phyloP scores from a whole-genome alignment of 768 basidiomycete genomes.

The Hygrophoropsis aurantiaca region DNA sequence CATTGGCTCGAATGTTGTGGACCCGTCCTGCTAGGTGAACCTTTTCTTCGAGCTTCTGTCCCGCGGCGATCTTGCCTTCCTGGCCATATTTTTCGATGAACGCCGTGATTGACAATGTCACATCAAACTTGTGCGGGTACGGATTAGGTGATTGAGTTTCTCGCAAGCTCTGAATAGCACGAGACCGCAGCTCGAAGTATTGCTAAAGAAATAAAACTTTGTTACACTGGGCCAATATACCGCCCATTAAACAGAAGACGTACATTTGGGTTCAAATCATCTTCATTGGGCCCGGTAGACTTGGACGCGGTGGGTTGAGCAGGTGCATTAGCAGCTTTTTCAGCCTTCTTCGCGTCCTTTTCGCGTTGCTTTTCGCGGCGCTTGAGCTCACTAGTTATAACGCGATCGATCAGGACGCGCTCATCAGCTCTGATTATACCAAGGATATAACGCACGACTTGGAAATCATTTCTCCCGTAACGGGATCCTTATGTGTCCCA shows the following conservation, averaged over 20 bases:
- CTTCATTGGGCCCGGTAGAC: conserved; percentile 53
- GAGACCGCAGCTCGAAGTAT: conserved; percentile 94
- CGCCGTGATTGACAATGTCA: conserved; percentile 67
- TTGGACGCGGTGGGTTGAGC: conserved; percentile 41
- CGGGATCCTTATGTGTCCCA: conserved; percentile 65
- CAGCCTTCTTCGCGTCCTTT: conserved; percentile 71
- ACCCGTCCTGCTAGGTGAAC: conserved; percentile 88
- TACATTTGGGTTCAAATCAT: conserved; percentile 90
- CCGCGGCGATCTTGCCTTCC: conserved; percentile 69
- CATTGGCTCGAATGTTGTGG: conserved; percentile 82
- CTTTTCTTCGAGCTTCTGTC: conserved; percentile 57
- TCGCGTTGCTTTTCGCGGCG: conserved; percentile 83
- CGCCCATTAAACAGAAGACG: conserved; percentile 31
- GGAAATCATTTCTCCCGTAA: conserved; percentile 96
- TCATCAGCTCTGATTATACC: conserved; percentile 10
- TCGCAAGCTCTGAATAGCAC: conserved; percentile 84
- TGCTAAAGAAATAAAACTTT: conserved; percentile 52
- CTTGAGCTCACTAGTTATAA: conserved; percentile 80
- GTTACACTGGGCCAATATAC: not conserved
- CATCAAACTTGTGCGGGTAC: conserved; percentile 99
- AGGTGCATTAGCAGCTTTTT: conserved; percentile 60
- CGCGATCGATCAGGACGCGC: conserved; percentile 25
- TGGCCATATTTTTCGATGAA: conserved; percentile 75
- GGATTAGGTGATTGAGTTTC: conserved; percentile 86
- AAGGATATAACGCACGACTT: conserved; percentile 67